Conservation (phyloP, 257 asterid species). For the Solanum lycopersicoides region DNA sequence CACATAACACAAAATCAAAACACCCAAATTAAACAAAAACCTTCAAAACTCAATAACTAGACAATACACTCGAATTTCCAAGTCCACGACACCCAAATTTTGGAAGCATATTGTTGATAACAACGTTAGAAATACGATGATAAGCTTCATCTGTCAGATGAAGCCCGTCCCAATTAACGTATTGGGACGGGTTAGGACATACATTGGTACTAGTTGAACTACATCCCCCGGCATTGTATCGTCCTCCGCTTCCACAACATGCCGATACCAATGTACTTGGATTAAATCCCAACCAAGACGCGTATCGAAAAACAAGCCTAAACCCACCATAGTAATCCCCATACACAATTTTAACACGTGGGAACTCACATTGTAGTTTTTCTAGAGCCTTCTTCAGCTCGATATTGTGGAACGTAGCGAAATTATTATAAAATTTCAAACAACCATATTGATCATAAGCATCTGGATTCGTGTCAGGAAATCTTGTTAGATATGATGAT, state of each 20-base stretch:
- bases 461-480: background rate
- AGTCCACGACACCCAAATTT: background rate
- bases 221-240: background rate
- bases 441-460: background rate
- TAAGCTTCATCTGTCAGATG: background rate
- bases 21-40: background rate
- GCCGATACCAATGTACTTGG: background rate
- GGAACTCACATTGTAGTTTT: background rate
- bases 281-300: background rate
- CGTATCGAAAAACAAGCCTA: background rate
- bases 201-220: accelerated
- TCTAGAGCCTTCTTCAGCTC: background rate
- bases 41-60: background rate
- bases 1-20: no score
- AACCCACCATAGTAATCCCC: background rate
- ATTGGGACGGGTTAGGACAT: background rate
- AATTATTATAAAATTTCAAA: background rate
- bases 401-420: background rate
- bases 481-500: background rate
- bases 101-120: background rate
- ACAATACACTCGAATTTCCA: background rate
- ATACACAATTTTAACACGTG: background rate
- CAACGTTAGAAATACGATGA: background rate
- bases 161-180: background rate
- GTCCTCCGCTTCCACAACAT: background rate